These are phyloP conservation scores for Tephrocybe rancida DNA, from an alignment of 768 basidiomycete species.

Conservation along the genomic window DNA sequence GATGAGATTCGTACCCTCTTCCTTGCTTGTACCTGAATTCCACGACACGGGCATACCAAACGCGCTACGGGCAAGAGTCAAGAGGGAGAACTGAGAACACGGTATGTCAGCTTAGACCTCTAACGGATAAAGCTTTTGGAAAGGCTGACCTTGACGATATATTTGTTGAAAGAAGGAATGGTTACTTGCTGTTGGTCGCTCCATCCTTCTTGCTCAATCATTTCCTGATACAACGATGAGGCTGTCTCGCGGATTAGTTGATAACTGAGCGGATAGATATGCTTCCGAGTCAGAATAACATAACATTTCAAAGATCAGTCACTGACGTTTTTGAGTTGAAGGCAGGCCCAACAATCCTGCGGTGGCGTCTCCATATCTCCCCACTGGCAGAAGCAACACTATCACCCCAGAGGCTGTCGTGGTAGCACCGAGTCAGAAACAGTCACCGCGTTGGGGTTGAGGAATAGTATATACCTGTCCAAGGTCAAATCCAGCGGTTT, in stretches of 20 bases:
- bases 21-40: conserved; percentile 4
- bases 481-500: conserved; percentile 16
- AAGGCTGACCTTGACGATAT: conserved; percentile 23
- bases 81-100: conserved; percentile 19
- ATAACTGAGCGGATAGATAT: conserved; percentile 18
- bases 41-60: conserved; percentile 25
- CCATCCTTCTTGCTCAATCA: conserved; percentile 29
- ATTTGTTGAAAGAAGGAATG: conserved; percentile 18
- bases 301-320: neutral
- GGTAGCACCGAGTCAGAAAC: neutral
- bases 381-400: conserved; percentile 34
- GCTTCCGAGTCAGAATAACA: neutral
- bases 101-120: neutral
- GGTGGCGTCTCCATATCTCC: conserved; percentile 34
- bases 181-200: conserved; percentile 9
- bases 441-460: neutral
- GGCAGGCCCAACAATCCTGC: conserved; percentile 33
- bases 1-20: conserved; percentile 7
- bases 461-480: neutral
- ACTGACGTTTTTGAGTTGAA: conserved; percentile 31
- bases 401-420: conserved; percentile 30
- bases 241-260: conserved; percentile 30
- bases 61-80: conserved; percentile 23
- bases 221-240: conserved; percentile 25
- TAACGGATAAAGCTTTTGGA: neutral